These are phyloP conservation scores for Panaeolus papilionaceus DNA, from an alignment of 768 basidiomycete genomes.

Conservation along the genomic window DNA sequence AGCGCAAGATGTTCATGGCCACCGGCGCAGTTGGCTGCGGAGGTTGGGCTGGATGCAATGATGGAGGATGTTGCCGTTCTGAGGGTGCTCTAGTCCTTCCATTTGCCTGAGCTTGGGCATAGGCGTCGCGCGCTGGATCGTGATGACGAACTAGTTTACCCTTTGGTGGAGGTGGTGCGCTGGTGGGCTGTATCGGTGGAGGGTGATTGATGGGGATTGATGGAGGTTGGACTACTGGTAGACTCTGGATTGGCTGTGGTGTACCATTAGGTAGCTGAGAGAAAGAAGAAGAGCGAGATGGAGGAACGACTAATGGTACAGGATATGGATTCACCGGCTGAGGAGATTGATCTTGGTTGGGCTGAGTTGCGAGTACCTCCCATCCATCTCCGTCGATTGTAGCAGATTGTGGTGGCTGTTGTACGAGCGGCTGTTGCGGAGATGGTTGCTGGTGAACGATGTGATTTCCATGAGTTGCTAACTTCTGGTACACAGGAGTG, in stretches of 20 bases:
- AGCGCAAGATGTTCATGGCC: constrained; percentile 61
- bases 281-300: not conserved
- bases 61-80: not conserved
- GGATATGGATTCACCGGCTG: not conserved
- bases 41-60: constrained; percentile 5
- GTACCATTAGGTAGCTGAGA: not conserved
- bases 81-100: constrained; percentile 23
- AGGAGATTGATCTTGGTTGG: not conserved
- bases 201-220: constrained; percentile 39
- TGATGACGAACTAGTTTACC: constrained; percentile 29
- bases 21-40: constrained; percentile 36
- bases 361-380: constrained; percentile 39
- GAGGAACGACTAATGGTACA: constrained; percentile 4
- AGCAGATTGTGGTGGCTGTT: constrained; percentile 28
- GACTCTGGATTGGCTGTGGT: constrained; percentile 5
- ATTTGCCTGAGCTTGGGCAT: constrained; percentile 15
- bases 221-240: constrained; percentile 45
- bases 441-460: constrained; percentile 16
- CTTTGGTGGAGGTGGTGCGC: constrained; percentile 20
- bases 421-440: constrained; percentile 21
- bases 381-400: constrained; percentile 50
- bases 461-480: constrained; percentile 38
- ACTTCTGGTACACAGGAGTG: constrained; percentile 47
- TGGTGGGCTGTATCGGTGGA: constrained; percentile 42
- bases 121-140: constrained; percentile 26